Evolutionary conservation across 2,329 filamentous ascomycete species (phyloP).

Genomic region (Aspergillus puulaauensis): DNA sequence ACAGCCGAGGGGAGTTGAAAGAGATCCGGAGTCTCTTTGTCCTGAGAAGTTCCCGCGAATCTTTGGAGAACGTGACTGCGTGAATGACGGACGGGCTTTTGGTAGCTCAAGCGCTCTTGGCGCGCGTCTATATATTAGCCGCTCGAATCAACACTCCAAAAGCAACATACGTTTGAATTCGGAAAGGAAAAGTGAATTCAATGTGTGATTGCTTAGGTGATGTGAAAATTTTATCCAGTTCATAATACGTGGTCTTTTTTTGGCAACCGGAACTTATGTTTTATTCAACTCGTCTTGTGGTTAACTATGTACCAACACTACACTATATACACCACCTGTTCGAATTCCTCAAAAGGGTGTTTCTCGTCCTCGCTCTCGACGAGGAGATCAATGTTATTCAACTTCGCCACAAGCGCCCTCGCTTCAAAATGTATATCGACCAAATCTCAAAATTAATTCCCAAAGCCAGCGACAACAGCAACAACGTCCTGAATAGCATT

Average conservation of each 20-base stretch:
- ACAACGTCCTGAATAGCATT: slow-evolving; percentile 3
- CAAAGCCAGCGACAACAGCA: slow-evolving; percentile 3
- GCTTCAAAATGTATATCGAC: slow-evolving; percentile 17
- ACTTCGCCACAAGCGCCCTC: slow-evolving; percentile 34
- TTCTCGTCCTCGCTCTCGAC: background rate
- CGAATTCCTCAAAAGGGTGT: background rate
- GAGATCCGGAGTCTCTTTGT: background rate
- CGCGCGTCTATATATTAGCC: slow-evolving; percentile 8
- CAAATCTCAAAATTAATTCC: slow-evolving; percentile 1
- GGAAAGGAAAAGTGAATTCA: background rate
- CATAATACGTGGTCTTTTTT: background rate
- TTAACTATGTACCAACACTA: background rate
- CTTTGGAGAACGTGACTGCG: slow-evolving; percentile 1
- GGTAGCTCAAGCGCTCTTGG: slow-evolving; percentile 4
- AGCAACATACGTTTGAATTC: background rate
- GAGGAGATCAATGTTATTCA: slow-evolving; percentile 1
- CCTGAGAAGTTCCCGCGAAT: background rate
- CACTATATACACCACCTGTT: slow-evolving; percentile 1
- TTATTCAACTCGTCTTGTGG: background rate
- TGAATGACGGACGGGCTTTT: background rate
- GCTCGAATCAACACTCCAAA: background rate
- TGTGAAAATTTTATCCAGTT: background rate
- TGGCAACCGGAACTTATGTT: background rate
- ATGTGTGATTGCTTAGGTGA: background rate
- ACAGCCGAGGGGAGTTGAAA: background rate